A percentile compares a stretch with the other conserved stretches of the same genome.
Conservation (phyloP, 306 rosid species). For the Begonia peltatifolia region DNA sequence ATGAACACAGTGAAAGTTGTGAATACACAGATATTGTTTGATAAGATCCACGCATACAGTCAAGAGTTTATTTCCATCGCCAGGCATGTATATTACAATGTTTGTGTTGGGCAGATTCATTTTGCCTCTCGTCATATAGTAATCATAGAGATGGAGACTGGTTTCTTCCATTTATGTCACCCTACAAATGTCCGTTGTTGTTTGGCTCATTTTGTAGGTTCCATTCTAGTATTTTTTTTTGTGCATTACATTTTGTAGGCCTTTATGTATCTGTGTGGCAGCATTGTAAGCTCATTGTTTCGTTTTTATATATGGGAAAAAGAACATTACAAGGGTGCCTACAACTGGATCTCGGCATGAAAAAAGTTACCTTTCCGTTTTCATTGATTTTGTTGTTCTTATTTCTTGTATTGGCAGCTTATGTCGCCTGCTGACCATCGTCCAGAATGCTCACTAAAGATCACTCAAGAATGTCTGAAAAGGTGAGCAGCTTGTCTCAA, state of each 20-base stretch:
- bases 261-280: constrained; percentile 15
- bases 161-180: constrained; percentile 12
- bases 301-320: constrained; percentile 5
- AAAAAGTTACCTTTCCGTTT: too few species aligned
- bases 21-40: constrained; percentile 32
- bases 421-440: too few species aligned
- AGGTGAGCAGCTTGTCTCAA: too few species aligned
- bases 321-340: neutral
- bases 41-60: constrained; percentile 45
- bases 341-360: too few species aligned
- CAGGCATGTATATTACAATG: constrained; percentile 41
- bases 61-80: constrained; percentile 8
- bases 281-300: constrained; percentile 3
- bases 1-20: constrained; percentile 22
- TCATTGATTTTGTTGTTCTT: too few species aligned
- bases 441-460: too few species aligned
- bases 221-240: constrained; percentile 21
- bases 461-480: too few species aligned
- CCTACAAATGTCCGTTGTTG: constrained; percentile 20
- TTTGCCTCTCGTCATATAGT: constrained; percentile 46
- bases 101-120: constrained; percentile 46
- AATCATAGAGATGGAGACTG: too few species aligned
- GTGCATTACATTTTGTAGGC: constrained; percentile 37
- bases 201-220: constrained; percentile 22
- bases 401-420: too few species aligned